phyloP scores from a whole-genome alignment of 345 rosid genomes.

The Hevea brasiliensis region DNA sequence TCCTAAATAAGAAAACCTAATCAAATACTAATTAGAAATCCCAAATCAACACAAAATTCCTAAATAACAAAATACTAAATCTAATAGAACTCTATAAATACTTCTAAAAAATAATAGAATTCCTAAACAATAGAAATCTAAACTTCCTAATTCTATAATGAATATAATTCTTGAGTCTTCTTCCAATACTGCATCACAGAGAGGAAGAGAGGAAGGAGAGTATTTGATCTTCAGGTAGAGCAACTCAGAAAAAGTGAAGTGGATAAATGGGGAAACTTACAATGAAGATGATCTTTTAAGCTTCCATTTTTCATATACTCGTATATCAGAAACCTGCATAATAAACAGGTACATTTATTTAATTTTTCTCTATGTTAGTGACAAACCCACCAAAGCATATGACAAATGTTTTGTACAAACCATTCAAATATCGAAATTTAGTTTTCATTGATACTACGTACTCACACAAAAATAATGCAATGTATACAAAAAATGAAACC shows the following conservation, averaged over 20 bases:
- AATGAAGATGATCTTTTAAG: conserved; percentile 81
- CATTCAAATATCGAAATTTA: neutral
- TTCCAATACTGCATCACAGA: no score
- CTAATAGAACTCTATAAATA: no score
- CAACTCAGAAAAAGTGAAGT: neutral
- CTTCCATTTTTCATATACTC: conserved; percentile 94
- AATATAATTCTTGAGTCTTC: no score
- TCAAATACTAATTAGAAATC: no score
- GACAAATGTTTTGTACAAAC: no score
- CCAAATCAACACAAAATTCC: no score
- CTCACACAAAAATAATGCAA: neutral
- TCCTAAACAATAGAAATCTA: no score
- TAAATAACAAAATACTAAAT: no score
- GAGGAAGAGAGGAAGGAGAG: neutral
- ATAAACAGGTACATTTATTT: conserved; percentile 21
- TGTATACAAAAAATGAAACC: neutral
- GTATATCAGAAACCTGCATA: conserved; percentile 83
- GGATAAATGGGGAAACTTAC: conserved; percentile 48
- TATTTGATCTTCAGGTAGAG: neutral
- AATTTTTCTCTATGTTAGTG: neutral
- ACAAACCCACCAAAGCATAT: no score
- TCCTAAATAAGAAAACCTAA: no score
- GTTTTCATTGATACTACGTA: neutral
- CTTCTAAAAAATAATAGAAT: no score
- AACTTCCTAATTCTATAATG: no score